A percentile compares a stretch with the other conserved stretches of the same genome.
These are phyloP conservation scores for Evernia prunastri DNA, from an alignment of 495 filamentous ascomycete genomes.

Conservation along the genomic window DNA sequence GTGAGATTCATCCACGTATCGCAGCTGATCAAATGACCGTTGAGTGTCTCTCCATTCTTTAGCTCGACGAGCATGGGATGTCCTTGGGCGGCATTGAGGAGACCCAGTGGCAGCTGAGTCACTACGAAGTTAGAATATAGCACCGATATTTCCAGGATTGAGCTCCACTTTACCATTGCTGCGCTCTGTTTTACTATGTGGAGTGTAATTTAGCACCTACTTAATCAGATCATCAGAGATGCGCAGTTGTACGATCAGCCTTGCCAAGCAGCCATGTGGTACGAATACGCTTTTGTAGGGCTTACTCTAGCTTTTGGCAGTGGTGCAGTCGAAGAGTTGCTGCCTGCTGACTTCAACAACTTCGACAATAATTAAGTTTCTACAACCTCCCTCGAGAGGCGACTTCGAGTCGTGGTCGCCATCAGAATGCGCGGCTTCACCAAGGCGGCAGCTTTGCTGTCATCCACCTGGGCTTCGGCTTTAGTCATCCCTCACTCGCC, in stretches of 20 bases:
- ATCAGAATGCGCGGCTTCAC: constrained; percentile 25
- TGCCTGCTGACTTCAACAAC: not conserved
- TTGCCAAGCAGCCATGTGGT: too few species aligned
- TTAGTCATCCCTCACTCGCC: constrained; percentile 22
- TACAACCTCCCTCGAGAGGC: constrained; percentile 11
- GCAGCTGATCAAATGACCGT: constrained; percentile 90
- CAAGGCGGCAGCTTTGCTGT: constrained; percentile 29
- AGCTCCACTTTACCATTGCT: constrained; percentile 14
- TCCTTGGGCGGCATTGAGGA: constrained; percentile 92
- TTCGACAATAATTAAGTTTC: not conserved
- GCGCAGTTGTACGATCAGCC: not conserved
- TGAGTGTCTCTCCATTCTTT: constrained; percentile 96
- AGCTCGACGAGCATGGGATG: constrained; percentile 99
- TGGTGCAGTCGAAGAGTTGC: not conserved
- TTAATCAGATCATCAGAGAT: too few species aligned
- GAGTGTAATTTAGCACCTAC: too few species aligned
- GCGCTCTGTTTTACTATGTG: not conserved
- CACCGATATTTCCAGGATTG: not conserved
- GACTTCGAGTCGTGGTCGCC: constrained; percentile 21
- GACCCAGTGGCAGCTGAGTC: constrained; percentile 78
- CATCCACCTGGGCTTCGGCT: constrained; percentile 16
- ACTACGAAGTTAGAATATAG: not conserved
- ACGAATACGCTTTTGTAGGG: too few species aligned
- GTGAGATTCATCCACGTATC: constrained; percentile 99
- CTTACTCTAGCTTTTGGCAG: constrained; percentile 1